Conservation (phyloP, 1,284 basidiomycete species). For the Ustilago xerochloae region DNA sequence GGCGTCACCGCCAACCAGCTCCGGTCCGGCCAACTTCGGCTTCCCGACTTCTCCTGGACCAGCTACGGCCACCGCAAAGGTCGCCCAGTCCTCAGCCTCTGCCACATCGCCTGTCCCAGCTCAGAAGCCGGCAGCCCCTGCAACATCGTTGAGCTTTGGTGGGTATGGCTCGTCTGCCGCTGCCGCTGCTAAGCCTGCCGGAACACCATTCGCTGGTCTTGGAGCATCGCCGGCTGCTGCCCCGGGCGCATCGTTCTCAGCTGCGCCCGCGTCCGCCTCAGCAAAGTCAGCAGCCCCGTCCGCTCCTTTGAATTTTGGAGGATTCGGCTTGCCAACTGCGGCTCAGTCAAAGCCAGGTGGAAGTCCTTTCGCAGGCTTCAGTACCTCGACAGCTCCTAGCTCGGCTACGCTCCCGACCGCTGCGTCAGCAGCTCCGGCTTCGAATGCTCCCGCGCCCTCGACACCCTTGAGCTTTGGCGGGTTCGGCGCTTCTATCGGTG, state of each 20-base stretch:
- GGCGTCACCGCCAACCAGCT: background rate
- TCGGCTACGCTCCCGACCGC: background rate
- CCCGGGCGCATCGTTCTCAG: background rate
- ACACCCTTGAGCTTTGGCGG: conserved; percentile 14
- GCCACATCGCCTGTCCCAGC: background rate
- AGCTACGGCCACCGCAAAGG: background rate
- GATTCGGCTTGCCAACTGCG: conserved; percentile 11
- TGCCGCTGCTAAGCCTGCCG: background rate
- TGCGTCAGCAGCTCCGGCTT: background rate
- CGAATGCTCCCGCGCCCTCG: conserved; percentile 8
- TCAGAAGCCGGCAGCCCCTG: background rate
- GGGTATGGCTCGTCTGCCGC: conserved; percentile 3
- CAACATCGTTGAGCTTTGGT: conserved; percentile 6
- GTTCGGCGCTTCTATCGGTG: conserved; percentile 1
- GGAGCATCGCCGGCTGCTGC: background rate
- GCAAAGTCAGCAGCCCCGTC: background rate
- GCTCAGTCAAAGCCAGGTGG: conserved; percentile 8
- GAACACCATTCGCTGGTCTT: conserved; percentile 1
- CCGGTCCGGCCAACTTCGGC: conserved; percentile 9
- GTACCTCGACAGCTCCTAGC: background rate
- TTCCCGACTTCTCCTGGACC: conserved; percentile 19
- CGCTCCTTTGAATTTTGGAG: background rate
- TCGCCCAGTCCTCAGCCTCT: background rate
- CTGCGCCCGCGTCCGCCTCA: background rate
- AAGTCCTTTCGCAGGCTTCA: conserved; percentile 11